phyloP scores from a whole-genome alignment of 2,329 filamentous ascomycete genomes.

The Scortechinia acanthostroma region DNA sequence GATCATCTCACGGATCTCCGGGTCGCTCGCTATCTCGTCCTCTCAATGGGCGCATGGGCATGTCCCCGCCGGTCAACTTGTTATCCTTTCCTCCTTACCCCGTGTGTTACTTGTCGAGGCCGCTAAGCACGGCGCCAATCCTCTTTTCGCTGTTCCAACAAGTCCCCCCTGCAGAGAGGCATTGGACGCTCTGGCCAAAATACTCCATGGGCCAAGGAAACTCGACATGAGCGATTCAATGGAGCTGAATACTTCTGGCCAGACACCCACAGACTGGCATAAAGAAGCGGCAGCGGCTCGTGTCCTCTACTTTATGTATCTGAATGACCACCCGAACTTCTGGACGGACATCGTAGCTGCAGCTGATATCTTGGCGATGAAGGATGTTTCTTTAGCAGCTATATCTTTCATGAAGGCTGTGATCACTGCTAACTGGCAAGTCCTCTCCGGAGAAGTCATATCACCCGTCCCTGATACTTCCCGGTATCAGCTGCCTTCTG shows the following conservation, averaged over 20 bases:
- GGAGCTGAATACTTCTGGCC: conserved; percentile 15
- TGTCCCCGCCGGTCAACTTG: conserved; percentile 44
- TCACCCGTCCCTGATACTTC: conserved; percentile 7
- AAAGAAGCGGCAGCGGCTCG: conserved; percentile 42
- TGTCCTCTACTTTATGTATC: conserved; percentile 43
- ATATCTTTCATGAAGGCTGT: conserved; percentile 40
- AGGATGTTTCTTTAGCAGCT: conserved; percentile 44
- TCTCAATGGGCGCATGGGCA: conserved; percentile 41
- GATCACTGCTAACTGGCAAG: conserved; percentile 43
- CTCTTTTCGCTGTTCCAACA: conserved; percentile 39
- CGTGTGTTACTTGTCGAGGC: conserved; percentile 39
- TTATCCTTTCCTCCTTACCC: conserved; percentile 47
- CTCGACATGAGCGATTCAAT: conserved; percentile 13
- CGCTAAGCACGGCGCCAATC: conserved; percentile 22
- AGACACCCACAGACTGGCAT: conserved; percentile 24
- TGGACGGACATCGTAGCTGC: conserved; percentile 41
- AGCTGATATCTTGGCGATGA: conserved; percentile 47
- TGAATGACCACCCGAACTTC: conserved; percentile 36
- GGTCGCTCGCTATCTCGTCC: conserved; percentile 31
- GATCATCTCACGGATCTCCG: conserved; percentile 35
- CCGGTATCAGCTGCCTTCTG: conserved; percentile 26
- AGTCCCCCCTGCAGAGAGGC: conserved; percentile 41
- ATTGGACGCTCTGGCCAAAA: conserved; percentile 40
- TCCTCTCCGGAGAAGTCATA: conserved; percentile 19
- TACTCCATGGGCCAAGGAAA: conserved; percentile 42